Base-by-base conservation (phyloP, 2,329 filamentous ascomycete genomes). In the Aspergillus sp. region DNA sequence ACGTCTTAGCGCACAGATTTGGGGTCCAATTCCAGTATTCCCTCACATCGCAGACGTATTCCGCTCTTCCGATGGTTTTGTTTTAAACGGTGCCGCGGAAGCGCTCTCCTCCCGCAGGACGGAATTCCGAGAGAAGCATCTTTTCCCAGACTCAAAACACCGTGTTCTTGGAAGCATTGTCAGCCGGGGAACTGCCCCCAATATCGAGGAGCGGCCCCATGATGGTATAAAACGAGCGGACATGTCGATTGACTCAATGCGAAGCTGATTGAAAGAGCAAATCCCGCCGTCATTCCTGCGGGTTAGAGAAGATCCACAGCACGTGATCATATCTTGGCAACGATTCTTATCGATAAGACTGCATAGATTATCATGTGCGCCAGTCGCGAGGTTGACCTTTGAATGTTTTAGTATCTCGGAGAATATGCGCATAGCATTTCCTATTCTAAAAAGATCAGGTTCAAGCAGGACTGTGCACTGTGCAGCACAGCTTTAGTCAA, bases 31-130 rank as follows among this genome's bases (percentile, higher is more conserved):
- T 32, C 17, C 37, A 3, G 10, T 10, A 41, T 20, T 2, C 15
- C n/a, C 68, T 53, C 66, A 81, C 78, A 81, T 67, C 35, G 76
- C 76, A 38, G 80, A 80, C 42, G 69, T 67, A 59, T 83, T 83
- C 58, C 74, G 78, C 52, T 75, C 64, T 35, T 63, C 55, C 41
- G 66, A 65, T 48, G 65, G 57, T 7, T 63, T 57, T 43, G 60
- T 62, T 49, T 63, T 66, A 46, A 68, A 65, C 15, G 66, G 62
- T 17, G 65, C 54, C 4, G 59, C 46, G 17, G 64, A 59, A 38
- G 58, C 47, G 51, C 47, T 50, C 47, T 65, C 53, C 46, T 61
- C 53, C 32, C 54, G 55, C 35, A 59, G 46, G 41, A 57, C 49
- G 32, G 61, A 54, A 55, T 62, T 66, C 49, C 56, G 56, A 43